Evolutionary conservation across 2,329 filamentous ascomycete genomes (phyloP).

Genomic region (Colletotrichum chrysophilum): DNA sequence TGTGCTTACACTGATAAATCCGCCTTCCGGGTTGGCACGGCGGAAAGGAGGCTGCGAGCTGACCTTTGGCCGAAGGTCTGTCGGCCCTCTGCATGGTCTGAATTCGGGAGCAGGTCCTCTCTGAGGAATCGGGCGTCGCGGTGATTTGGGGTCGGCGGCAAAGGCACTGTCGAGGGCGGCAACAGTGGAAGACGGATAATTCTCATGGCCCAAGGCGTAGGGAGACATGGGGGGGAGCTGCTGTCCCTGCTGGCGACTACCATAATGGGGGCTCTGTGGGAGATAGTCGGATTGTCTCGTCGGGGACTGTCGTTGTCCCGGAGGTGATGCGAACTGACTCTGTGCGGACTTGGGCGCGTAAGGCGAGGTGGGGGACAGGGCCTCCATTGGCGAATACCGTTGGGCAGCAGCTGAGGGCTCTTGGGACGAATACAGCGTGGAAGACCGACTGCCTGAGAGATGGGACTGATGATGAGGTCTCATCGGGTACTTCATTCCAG

Average conservation of each 20-base stretch:
- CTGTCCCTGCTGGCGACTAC: slow-evolving; percentile 53
- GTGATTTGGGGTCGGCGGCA: slow-evolving; percentile 59
- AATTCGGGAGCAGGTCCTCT: slow-evolving; percentile 86
- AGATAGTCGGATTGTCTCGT: slow-evolving; percentile 70
- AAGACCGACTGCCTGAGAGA: slow-evolving; percentile 52
- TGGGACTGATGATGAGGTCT: slow-evolving; percentile 81
- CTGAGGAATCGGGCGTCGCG: slow-evolving; percentile 55
- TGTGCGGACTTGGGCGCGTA: slow-evolving; percentile 71
- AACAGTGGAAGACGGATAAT: slow-evolving; percentile 76
- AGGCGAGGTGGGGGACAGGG: slow-evolving; percentile 78
- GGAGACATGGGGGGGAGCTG: slow-evolving; percentile 78
- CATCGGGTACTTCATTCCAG: slow-evolving; percentile 84
- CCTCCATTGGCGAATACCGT: slow-evolving; percentile 96
- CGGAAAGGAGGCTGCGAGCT: slow-evolving; percentile 90
- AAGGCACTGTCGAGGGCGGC: slow-evolving; percentile 74
- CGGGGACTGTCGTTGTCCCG: slow-evolving; percentile 76
- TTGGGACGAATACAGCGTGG: slow-evolving; percentile 75
- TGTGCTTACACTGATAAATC: slow-evolving; percentile 88
- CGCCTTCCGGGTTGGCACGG: slow-evolving; percentile 93
- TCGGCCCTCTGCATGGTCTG: slow-evolving; percentile 73
- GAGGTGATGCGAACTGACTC: slow-evolving; percentile 57
- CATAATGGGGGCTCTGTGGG: slow-evolving; percentile 63
- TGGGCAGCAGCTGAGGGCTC: slow-evolving; percentile 85
- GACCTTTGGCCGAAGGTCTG: slow-evolving; percentile 81
- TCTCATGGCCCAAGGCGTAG: slow-evolving; percentile 71